Percentiles rank a stretch among this genome's conserved stretches.
These are phyloP conservation scores for Colletotrichum truncatum DNA, from an alignment of 2,329 filamentous ascomycete genomes.

Conservation along the genomic window DNA sequence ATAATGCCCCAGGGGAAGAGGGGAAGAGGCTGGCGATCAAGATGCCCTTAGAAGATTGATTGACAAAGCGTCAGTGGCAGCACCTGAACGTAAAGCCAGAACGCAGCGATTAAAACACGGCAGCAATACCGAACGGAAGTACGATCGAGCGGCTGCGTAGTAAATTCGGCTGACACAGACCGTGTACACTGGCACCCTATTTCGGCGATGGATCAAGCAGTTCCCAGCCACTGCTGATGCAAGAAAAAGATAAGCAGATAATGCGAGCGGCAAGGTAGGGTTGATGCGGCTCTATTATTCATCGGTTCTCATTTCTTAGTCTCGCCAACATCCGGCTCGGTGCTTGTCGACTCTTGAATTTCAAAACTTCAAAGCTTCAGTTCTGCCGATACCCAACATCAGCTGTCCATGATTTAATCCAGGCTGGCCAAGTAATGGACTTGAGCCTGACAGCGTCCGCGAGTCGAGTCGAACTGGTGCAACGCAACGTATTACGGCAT, in stretches of 20 bases:
- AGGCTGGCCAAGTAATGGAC: not conserved
- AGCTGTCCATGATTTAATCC: slow-evolving; percentile 19
- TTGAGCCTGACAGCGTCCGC: too few species aligned
- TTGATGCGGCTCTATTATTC: not conserved
- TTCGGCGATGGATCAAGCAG: too few species aligned
- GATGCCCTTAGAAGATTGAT: too few species aligned
- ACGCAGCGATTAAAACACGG: too few species aligned
- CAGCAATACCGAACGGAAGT: too few species aligned
- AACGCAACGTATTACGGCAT: not conserved
- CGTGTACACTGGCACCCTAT: too few species aligned
- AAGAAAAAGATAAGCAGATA: not conserved
- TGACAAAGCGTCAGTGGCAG: too few species aligned
- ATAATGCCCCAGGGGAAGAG: too few species aligned
- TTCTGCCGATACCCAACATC: slow-evolving; percentile 10
- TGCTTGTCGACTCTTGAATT: slow-evolving; percentile 2
- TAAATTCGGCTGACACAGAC: too few species aligned
- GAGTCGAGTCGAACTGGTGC: not conserved
- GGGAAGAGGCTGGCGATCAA: too few species aligned
- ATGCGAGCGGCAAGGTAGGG: not conserved
- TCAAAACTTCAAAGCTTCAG: slow-evolving; percentile 7
- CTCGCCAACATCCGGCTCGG: not conserved
- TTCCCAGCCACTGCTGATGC: not conserved
- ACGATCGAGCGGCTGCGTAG: too few species aligned
- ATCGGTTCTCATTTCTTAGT: not conserved
- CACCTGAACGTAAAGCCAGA: too few species aligned